Percentiles rank a stretch among this genome's conserved stretches.
Conservation (phyloP, 2,329 filamentous ascomycete genomes). For the Diaporthe sp. region DNA sequence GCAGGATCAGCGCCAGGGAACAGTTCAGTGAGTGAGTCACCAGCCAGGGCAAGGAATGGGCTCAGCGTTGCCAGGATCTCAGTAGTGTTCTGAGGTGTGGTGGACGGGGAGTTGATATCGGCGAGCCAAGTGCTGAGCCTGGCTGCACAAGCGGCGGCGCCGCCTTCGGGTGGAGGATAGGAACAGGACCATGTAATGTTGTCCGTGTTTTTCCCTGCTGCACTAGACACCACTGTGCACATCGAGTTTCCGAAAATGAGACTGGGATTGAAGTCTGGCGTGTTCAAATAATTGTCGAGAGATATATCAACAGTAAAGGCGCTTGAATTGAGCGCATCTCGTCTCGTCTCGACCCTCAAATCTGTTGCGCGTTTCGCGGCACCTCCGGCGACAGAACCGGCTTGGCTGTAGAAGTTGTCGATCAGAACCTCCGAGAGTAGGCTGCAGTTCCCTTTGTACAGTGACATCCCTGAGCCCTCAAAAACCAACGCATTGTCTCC, state of each 20-base stretch:
- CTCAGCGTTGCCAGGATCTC: slow-evolving; percentile 36
- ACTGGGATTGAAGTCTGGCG: slow-evolving; percentile 30
- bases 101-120: slow-evolving; percentile 1
- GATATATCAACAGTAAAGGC: slow-evolving; percentile 37
- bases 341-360: background rate
- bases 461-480: slow-evolving; percentile 38
- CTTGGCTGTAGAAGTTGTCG: slow-evolving; percentile 38
- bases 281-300: slow-evolving; percentile 31
- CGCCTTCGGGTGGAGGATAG: slow-evolving; percentile 38
- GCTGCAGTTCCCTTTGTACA: slow-evolving; percentile 38
- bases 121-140: slow-evolving; percentile 37
- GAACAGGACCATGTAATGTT: slow-evolving; percentile 38
- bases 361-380: background rate
- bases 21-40: slow-evolving; percentile 33
- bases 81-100: slow-evolving; percentile 28
- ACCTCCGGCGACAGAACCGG: slow-evolving; percentile 29
- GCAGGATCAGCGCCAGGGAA: slow-evolving; percentile 36
- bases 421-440: slow-evolving; percentile 36
- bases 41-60: slow-evolving; percentile 34
- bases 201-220: slow-evolving; percentile 26
- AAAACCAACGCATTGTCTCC: slow-evolving; percentile 38
- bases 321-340: slow-evolving; percentile 35
- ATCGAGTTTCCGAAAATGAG: slow-evolving; percentile 37
- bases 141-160: slow-evolving; percentile 36
- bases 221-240: slow-evolving; percentile 33